phyloP scores from a whole-genome alignment of 176 grass and related monocot genomes.

The Zizania latifolia region DNA sequence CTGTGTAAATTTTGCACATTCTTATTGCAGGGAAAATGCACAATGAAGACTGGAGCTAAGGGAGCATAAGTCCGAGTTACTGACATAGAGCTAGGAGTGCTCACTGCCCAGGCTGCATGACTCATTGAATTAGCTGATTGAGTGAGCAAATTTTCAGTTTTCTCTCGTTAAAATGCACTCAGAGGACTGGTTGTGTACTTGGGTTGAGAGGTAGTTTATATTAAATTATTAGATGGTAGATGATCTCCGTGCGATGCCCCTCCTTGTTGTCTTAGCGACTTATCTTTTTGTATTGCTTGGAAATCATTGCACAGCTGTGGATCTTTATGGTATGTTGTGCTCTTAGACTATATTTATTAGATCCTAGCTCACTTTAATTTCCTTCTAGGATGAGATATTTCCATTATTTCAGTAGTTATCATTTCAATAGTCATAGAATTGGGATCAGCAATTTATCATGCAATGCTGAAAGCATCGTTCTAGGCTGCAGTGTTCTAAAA shows the following conservation, averaged over 20 bases:
- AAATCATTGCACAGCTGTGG: conserved; percentile 30
- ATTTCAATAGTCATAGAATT: not conserved
- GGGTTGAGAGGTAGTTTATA: conserved; percentile 16
- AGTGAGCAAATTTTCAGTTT: conserved; percentile 33
- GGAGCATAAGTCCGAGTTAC: conserved; percentile 30
- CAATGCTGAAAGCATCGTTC: not conserved
- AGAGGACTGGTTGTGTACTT: conserved; percentile 27
- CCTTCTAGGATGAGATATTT: not conserved
- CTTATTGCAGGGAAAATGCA: conserved; percentile 31
- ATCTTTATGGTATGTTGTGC: conserved; percentile 28
- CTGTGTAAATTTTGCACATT: not conserved
- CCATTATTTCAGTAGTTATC: not conserved
- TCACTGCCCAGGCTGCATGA: conserved; percentile 19
- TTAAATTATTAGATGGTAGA: conserved; percentile 28
- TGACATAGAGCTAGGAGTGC: conserved; percentile 44
- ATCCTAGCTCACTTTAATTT: not conserved
- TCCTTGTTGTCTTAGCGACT: conserved; percentile 4
- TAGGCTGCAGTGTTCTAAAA: too few relatives aligned
- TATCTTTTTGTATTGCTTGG: conserved; percentile 33
- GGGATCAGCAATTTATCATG: not conserved
- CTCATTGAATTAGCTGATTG: conserved; percentile 29
- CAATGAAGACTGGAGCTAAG: conserved; percentile 31
- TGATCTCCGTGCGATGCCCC: not conserved
- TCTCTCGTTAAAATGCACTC: conserved; percentile 23
- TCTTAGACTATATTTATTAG: not conserved